Evolutionary conservation across 352 stramenopile species (phyloP).

Genomic region (Phytophthora ramorum): DNA sequence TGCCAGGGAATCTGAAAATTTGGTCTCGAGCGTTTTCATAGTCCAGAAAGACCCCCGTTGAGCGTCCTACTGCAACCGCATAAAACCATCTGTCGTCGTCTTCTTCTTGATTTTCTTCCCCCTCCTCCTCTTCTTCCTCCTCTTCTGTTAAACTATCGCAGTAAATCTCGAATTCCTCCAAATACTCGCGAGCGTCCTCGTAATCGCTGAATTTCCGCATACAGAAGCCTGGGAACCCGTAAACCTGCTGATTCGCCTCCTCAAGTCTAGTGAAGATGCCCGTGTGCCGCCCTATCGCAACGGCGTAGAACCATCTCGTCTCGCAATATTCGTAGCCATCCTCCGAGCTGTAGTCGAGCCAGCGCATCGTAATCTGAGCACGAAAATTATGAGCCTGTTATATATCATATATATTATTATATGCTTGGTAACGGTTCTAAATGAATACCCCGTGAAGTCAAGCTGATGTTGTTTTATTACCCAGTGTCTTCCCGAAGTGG

Average conservation of each 20-base stretch:
- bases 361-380: constrained; percentile 20
- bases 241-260: constrained; percentile 12
- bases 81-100: constrained; percentile 18
- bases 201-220: constrained; percentile 22
- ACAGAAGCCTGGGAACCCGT: constrained; percentile 9
- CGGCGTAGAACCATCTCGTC: constrained; percentile 21
- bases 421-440: neutral
- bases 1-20: constrained; percentile 1
- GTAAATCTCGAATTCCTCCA: constrained; percentile 22
- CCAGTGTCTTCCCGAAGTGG: neutral
- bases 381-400: neutral
- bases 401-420: neutral
- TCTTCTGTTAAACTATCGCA: constrained; percentile 23
- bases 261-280: constrained; percentile 13
- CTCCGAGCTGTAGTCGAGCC: constrained; percentile 41
- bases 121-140: constrained; percentile 7
- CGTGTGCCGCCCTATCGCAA: constrained; percentile 15
- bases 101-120: constrained; percentile 6
- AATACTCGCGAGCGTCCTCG: constrained; percentile 21
- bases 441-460: neutral
- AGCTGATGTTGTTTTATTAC: neutral
- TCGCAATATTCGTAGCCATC: constrained; percentile 21
- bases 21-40: constrained; percentile 6
- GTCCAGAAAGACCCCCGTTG: constrained; percentile 11
- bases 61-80: constrained; percentile 5